Base-by-base conservation (phyloP, 192 early-diverging fungal genomes). In the Mycoemilia scoparia region DNA sequence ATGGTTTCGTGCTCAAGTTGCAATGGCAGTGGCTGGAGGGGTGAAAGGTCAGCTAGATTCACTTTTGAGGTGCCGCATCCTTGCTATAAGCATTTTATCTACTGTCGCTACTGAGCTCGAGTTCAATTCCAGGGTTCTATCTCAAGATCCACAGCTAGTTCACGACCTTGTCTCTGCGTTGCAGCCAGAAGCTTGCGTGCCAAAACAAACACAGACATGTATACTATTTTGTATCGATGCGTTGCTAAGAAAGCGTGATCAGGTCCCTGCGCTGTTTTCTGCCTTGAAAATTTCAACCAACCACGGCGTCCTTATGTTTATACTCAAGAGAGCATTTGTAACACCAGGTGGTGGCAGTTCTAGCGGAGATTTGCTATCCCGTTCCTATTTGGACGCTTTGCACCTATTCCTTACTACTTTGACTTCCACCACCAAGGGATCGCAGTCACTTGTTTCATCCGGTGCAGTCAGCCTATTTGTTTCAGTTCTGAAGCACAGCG, bases 211-310 rank as follows among this genome's bases (percentile, higher is more conserved):
- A 14, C 86, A 89, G 60, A 77, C 82, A 7, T 76, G 73, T 8
- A 76, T 82, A 5, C 47, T 92, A 9, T 71, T 77, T 43, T 79
- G 77, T 10, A 46, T 97, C 30, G 90, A 96, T 43, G 78, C 70
- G 25, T 60, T 98, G 29, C 69, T 80, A 13, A 76, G 79, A 39
- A 72, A 85, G 45, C 74, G 85, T 25, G 59, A 49, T 22, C 74
- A 77, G 36, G 56, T 85, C 1, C 60, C 61, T 15, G 87, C 87
- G 29, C 80, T 90, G 1, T 62, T 90, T 25, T 70, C 79, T 9
- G 83, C 87, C 1, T 52, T 93, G 32, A 92, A 88, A 37, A 84
- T 85, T 1, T 82, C 85, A 2, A 87, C 86, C 3, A 92, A 87
- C 41, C 87, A 96, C 40, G 93, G 93, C 15, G 70, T 78, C 18